Conservation (phyloP, 176 grass and related monocot species). For the Pontederia crassipes region DNA sequence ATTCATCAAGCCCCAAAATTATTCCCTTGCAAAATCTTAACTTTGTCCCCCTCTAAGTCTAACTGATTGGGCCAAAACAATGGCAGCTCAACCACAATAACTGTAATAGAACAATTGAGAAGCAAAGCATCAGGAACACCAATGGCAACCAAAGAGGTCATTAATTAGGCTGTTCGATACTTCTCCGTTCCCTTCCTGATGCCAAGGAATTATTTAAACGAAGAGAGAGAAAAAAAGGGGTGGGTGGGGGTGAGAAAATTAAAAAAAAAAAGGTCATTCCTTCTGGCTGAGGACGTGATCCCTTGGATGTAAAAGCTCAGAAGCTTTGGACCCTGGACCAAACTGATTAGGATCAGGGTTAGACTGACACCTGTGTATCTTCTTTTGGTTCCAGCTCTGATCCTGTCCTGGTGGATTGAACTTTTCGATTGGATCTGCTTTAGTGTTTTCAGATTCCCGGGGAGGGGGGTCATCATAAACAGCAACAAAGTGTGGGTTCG, state of each 20-base stretch:
- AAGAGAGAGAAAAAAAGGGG: too few relatives aligned
- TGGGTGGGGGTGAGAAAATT: too few relatives aligned
- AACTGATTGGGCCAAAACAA: not conserved
- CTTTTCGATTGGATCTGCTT: not conserved
- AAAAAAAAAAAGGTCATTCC: too few relatives aligned
- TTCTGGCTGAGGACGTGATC: too few relatives aligned
- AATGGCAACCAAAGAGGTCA: not conserved
- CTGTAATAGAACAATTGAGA: not conserved
- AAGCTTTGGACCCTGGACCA: too few relatives aligned
- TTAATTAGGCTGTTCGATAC: too few relatives aligned
- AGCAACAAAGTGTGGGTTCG: too few relatives aligned
- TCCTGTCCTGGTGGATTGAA: not conserved
- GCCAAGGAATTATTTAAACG: too few relatives aligned
- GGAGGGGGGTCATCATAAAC: too few relatives aligned
- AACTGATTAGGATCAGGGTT: not conserved
- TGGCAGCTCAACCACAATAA: not conserved
- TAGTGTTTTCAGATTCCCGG: constrained; percentile 9
- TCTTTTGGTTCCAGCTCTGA: not conserved
- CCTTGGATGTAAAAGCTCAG: too few relatives aligned
- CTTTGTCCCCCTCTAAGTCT: constrained; percentile 1
- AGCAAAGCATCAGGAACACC: not conserved
- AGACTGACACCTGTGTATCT: not conserved
- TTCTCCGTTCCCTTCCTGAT: too few relatives aligned
- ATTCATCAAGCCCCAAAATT: constrained; percentile 1
- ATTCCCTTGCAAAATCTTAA: constrained; percentile 5